phyloP scores from a whole-genome alignment of 192 early-diverging fungal species.

The Coemansia sp. region DNA sequence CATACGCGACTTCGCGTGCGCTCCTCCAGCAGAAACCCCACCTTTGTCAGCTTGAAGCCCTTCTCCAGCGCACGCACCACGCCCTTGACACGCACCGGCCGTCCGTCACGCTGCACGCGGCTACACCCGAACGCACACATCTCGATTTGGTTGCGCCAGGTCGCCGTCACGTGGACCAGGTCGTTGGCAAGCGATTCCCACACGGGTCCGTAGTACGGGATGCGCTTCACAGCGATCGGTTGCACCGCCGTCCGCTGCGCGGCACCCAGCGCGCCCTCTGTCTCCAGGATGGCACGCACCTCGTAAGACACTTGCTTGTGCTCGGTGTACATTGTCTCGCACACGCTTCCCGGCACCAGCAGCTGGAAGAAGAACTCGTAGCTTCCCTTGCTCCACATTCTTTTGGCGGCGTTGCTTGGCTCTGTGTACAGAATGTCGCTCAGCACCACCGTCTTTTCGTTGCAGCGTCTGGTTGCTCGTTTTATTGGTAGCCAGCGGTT shows the following conservation, averaged over 20 bases:
- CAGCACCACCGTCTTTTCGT: background rate
- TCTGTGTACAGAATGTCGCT: slow-evolving; percentile 7
- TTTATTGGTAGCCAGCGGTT: slow-evolving; percentile 25
- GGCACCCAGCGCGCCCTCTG: slow-evolving; percentile 8
- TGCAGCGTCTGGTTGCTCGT: background rate
- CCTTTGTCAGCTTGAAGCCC: slow-evolving; percentile 42
- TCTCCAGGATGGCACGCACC: slow-evolving; percentile 27
- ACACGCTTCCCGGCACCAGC: slow-evolving; percentile 37
- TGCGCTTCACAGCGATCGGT: slow-evolving; percentile 47
- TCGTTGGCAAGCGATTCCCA: slow-evolving; percentile 52
- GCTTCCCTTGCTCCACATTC: slow-evolving; percentile 26
- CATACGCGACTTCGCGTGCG: slow-evolving; percentile 39
- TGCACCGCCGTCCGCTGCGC: slow-evolving; percentile 23
- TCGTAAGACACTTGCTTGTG: slow-evolving; percentile 47
- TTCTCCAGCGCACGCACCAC: slow-evolving; percentile 49
- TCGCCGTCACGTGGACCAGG: slow-evolving; percentile 41
- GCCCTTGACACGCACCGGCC: slow-evolving; percentile 35
- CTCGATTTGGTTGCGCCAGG: slow-evolving; percentile 49
- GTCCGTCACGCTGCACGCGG: slow-evolving; percentile 47
- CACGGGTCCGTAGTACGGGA: slow-evolving; percentile 40
- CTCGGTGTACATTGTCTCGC: slow-evolving; percentile 54
- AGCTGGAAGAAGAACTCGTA: slow-evolving; percentile 53
- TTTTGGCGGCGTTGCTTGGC: background rate
- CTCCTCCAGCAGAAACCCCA: slow-evolving; percentile 50
- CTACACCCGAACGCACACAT: slow-evolving; percentile 52